phyloP scores from a whole-genome alignment of 441 rosid genomes.

The Bruguiera hainesii region DNA sequence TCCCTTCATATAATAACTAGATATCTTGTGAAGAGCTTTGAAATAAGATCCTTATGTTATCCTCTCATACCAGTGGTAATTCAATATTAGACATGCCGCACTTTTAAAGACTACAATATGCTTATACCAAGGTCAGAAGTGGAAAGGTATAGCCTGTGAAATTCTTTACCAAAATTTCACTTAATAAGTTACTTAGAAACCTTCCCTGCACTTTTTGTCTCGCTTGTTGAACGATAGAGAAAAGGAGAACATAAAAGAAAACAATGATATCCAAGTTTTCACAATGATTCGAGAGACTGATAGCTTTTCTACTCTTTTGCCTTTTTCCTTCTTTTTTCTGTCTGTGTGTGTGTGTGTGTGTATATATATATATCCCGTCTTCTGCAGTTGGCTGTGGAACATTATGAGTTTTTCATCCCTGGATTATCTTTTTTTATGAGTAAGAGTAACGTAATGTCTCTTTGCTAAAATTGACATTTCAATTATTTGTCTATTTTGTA shows the following conservation, averaged over 20 bases:
- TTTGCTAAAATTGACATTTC: not conserved
- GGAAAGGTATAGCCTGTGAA: not conserved
- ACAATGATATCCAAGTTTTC: not conserved
- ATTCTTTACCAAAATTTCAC: not conserved
- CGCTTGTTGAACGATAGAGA: too few species aligned
- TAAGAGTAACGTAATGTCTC: conserved; percentile 1
- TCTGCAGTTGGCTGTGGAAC: not conserved
- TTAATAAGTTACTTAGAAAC: too few species aligned
- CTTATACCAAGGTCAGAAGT: not conserved
- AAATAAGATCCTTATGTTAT: conserved; percentile 8
- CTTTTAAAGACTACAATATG: not conserved
- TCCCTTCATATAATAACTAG: not conserved
- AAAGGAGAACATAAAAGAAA: not conserved
- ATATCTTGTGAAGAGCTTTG: conserved; percentile 9
- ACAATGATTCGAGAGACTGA: too few species aligned
- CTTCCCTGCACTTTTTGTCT: not conserved
- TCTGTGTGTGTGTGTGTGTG: not conserved
- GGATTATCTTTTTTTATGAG: not conserved
- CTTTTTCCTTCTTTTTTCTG: not conserved
- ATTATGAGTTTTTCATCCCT: too few species aligned
- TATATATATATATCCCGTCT: not conserved
- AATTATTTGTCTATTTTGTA: conserved; percentile 2
- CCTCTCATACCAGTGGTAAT: conserved; percentile 14
- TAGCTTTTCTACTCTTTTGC: not conserved
- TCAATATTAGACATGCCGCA: not conserved